Base-by-base conservation (phyloP, 140 eudicot species). In the Bidens hawaiensis region DNA sequence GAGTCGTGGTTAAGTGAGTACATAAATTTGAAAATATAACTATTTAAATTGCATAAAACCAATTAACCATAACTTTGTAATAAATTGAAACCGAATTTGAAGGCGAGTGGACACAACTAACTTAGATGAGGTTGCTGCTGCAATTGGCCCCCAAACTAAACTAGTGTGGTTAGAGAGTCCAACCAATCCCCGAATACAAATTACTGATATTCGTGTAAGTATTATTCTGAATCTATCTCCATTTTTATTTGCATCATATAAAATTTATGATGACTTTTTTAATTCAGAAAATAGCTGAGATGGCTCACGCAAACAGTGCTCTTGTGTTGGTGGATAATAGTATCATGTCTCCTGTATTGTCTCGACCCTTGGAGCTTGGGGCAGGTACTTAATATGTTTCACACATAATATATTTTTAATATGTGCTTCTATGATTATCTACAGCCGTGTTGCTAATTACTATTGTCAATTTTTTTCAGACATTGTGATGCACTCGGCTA, bases 121-220 rank as follows among this genome's bases (percentile, higher is more conserved):
- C 19, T 75, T 88, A 68, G 88, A 83, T 21, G 95, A 70, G 70
- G 97, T 85, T 75, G 89, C 90, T 46, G 72, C 95, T 34, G 88
- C 95, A 49, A 78, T 94, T 60, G 79, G 86, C 42, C 86, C 94
- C 30, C 18, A 65, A 74, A 94, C 99, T 23, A 88, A 88, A 72
- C 95, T 94, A 34, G 90, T 94, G 48, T 94, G 99, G 99, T 64
- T 94, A 62, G 99, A 94, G 76, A 83, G 88, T 69, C 99, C 99
- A 67, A 85, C 99, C 36, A 94, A 94, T 70, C 99, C 99, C n/a
- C 81, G 95, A 45, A 87, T 74, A 69, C 95, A 88, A 70, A 81
- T 94, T 27, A 83, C 94, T 58, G 95, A 94, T 76, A 88, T 94
- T 68, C 90, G 81, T 72, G 99, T 94, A 77, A 46, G 94, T 22